A percentile compares a stretch with the other conserved stretches of the same genome.
Conservation (phyloP, 768 basidiomycete genomes). For the Goffeauzyma gilvescens region DNA sequence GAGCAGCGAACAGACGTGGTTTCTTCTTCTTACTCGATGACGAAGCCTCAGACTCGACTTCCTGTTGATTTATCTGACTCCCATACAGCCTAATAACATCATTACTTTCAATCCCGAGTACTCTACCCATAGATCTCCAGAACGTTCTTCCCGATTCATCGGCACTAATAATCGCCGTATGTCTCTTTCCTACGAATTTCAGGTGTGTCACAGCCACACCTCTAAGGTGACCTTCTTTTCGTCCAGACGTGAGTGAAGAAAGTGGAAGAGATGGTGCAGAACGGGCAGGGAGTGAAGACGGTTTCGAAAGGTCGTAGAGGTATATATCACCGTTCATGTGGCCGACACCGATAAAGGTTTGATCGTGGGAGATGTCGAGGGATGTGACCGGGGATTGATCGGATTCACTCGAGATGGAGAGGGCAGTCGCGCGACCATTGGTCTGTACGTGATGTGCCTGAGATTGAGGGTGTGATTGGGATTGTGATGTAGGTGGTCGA, state of each 20-base stretch:
- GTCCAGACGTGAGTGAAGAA: constrained; percentile 42
- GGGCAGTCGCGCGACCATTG: constrained; percentile 1
- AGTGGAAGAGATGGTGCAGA: constrained; percentile 38
- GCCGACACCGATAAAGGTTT: constrained; percentile 77
- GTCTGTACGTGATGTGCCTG: constrained; percentile 9
- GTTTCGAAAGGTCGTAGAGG: constrained; percentile 60
- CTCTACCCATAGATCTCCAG: constrained; percentile 82
- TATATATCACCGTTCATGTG: constrained; percentile 68
- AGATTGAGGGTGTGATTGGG: too few relatives aligned
- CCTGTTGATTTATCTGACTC: too few relatives aligned
- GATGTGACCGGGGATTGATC: constrained; percentile 82
- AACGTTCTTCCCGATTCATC: constrained; percentile 85
- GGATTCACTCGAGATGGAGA: constrained; percentile 39
- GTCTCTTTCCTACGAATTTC: constrained; percentile 66
- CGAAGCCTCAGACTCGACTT: too few relatives aligned
- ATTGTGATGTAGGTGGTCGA: too few relatives aligned
- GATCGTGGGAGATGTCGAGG: constrained; percentile 74
- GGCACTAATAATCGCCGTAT: constrained; percentile 77
- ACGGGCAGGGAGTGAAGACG: constrained; percentile 46
- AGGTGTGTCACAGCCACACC: constrained; percentile 64
- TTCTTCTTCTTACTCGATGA: constrained; percentile 12
- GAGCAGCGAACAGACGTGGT: constrained; percentile 55
- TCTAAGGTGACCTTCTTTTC: constrained; percentile 56
- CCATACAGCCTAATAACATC: constrained; percentile 87
- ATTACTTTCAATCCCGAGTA: constrained; percentile 82